Evolutionary conservation across 1,284 basidiomycete species (phyloP).

Genomic region (Irpex lacteus): DNA sequence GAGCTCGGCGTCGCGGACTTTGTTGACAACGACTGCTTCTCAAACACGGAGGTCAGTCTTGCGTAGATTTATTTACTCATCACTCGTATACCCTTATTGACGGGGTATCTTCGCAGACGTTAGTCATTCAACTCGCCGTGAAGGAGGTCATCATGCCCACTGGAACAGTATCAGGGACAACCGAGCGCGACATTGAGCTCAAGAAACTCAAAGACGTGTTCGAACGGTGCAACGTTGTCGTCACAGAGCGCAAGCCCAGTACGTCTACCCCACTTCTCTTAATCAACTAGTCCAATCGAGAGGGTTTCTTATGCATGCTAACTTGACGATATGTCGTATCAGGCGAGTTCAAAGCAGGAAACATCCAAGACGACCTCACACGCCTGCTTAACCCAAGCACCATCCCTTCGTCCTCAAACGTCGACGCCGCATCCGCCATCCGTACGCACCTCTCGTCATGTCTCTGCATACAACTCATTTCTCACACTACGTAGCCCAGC

Average conservation of each 20-base stretch:
- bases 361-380: conserved; percentile 83
- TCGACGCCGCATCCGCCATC: conserved; percentile 46
- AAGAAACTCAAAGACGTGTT: conserved; percentile 82
- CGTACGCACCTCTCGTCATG: conserved; percentile 33
- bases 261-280: conserved; percentile 23
- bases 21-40: conserved; percentile 93
- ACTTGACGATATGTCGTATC: background rate
- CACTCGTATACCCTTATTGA: background rate
- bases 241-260: conserved; percentile 88
- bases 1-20: conserved; percentile 84
- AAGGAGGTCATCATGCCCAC: conserved; percentile 86
- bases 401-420: conserved; percentile 38
- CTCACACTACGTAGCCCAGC: conserved; percentile 53
- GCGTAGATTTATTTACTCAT: background rate
- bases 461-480: background rate
- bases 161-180: conserved; percentile 64
- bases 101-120: conserved; percentile 52
- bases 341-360: conserved; percentile 86
- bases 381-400: conserved; percentile 63
- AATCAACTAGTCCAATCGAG: no score
- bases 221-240: conserved; percentile 88
- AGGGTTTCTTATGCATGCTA: no score
- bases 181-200: conserved; percentile 83
- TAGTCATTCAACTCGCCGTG: conserved; percentile 94
- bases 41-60: conserved; percentile 82